Conservation (phyloP, 306 rosid genomes). For the Quercus agrifolia region DNA sequence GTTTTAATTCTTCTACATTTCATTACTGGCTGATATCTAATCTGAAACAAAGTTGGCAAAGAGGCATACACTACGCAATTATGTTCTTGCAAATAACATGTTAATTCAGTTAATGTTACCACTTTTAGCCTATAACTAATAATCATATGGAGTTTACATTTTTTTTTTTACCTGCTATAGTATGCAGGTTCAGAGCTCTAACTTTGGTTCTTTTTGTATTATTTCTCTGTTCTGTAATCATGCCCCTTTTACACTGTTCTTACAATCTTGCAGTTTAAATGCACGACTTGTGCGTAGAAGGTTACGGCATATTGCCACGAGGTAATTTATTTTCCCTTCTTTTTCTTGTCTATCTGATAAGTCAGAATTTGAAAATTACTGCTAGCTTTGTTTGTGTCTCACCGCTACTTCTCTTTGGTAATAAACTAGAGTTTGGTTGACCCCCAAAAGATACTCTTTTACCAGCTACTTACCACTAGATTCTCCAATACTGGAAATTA, state of each 20-base stretch:
- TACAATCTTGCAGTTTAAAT: constrained; percentile 59
- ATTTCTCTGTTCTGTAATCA: neutral
- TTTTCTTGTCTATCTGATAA: neutral
- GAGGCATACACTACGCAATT: neutral
- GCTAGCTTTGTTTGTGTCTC: neutral
- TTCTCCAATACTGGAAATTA: neutral
- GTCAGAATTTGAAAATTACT: neutral
- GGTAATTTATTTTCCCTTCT: constrained; percentile 39
- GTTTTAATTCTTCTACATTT: constrained; percentile 2
- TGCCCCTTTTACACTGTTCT: neutral
- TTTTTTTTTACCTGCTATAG: neutral
- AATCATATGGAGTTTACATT: neutral
- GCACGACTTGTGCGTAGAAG: constrained; percentile 85
- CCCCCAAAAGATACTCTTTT: neutral
- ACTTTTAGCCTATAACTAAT: neutral
- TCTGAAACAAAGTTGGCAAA: neutral
- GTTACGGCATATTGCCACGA: constrained; percentile 72
- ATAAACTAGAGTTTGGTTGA: neutral
- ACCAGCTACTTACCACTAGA: neutral
- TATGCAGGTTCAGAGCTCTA: neutral
- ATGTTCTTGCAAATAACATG: neutral
- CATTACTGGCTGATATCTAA: constrained; percentile 1
- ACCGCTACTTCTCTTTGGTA: neutral
- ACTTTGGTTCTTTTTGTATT: constrained; percentile 7
- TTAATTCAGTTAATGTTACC: no score